A percentile compares a stretch with the other conserved stretches of the same genome.
Conservation (phyloP, 352 stramenopile species). For the Globisporangium heterothallicum region DNA sequence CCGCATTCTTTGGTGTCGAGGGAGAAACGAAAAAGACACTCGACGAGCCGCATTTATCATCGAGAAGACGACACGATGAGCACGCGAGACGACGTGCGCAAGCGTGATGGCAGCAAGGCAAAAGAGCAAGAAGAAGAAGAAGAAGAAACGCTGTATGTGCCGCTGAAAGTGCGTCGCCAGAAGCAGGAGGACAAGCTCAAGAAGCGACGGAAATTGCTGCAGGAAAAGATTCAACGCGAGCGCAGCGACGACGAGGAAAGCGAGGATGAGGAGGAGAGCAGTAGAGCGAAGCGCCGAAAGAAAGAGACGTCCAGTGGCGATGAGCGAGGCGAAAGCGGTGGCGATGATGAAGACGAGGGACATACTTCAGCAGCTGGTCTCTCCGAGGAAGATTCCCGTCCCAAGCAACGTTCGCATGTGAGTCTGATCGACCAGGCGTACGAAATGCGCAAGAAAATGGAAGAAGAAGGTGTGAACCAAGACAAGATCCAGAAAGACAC, state of each 20-base stretch:
- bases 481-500: constrained; percentile 75
- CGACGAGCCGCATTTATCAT: not conserved
- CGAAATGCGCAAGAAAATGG: constrained; percentile 74
- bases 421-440: constrained; percentile 82
- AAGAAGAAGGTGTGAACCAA: constrained; percentile 75
- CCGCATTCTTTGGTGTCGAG: not conserved
- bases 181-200: constrained; percentile 62
- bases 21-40: not conserved
- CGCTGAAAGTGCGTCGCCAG: constrained; percentile 68
- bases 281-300: constrained; percentile 5
- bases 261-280: constrained; percentile 3
- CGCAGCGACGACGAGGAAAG: constrained; percentile 19
- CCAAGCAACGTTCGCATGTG: constrained; percentile 46
- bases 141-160: constrained; percentile 67
- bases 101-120: constrained; percentile 5
- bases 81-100: not conserved
- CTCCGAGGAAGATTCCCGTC: constrained; percentile 3
- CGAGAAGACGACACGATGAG: constrained; percentile 14
- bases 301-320: not conserved
- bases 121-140: not conserved
- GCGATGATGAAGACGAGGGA: constrained; percentile 3
- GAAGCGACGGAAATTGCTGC: constrained; percentile 41
- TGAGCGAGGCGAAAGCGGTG: constrained; percentile 10
- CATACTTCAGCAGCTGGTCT: constrained; percentile 9
- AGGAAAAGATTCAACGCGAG: constrained; percentile 48